These are phyloP conservation scores for Cladosporium austrohemisphaericum DNA, from an alignment of 2,329 filamentous ascomycete genomes.

Conservation along the genomic window DNA sequence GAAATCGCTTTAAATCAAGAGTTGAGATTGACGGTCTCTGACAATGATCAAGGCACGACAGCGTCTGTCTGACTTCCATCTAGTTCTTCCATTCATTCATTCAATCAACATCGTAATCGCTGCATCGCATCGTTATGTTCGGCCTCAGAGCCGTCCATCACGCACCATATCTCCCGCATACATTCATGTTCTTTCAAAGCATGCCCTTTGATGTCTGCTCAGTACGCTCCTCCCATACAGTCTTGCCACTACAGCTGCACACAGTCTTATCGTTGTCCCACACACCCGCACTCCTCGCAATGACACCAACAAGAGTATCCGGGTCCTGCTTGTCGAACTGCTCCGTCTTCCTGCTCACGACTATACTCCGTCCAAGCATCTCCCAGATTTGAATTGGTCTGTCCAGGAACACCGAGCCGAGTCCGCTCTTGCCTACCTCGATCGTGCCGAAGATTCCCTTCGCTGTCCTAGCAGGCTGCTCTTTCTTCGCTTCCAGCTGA, in stretches of 20 bases:
- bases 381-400: slow-evolving; percentile 88
- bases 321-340: slow-evolving; percentile 66
- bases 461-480: slow-evolving; percentile 44
- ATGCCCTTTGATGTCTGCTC: slow-evolving; percentile 89
- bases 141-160: neutral
- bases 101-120: slow-evolving; percentile 2
- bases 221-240: slow-evolving; percentile 92
- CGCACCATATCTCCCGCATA: neutral
- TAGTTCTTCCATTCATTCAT: neutral
- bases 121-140: slow-evolving; percentile 4
- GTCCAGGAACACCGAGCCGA: slow-evolving; percentile 77
- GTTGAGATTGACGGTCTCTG: too few species aligned
- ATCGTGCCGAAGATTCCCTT: slow-evolving; percentile 71
- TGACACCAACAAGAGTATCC: slow-evolving; percentile 85
- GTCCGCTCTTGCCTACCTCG: slow-evolving; percentile 69
- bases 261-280: slow-evolving; percentile 99
- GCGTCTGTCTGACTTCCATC: too few species aligned
- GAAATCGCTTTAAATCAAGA: too few species aligned
- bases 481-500: slow-evolving; percentile 44
- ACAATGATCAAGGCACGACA: too few species aligned
- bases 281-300: slow-evolving; percentile 92
- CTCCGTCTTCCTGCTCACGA: slow-evolving; percentile 62
- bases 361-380: slow-evolving; percentile 88
- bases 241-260: slow-evolving; percentile 96
- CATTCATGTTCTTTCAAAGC: slow-evolving; percentile 43